Percentiles rank a stretch among this genome's conserved stretches.
These are phyloP conservation scores for Penicillium sp. DNA, from an alignment of 2,329 filamentous ascomycete genomes.

Conservation along the genomic window DNA sequence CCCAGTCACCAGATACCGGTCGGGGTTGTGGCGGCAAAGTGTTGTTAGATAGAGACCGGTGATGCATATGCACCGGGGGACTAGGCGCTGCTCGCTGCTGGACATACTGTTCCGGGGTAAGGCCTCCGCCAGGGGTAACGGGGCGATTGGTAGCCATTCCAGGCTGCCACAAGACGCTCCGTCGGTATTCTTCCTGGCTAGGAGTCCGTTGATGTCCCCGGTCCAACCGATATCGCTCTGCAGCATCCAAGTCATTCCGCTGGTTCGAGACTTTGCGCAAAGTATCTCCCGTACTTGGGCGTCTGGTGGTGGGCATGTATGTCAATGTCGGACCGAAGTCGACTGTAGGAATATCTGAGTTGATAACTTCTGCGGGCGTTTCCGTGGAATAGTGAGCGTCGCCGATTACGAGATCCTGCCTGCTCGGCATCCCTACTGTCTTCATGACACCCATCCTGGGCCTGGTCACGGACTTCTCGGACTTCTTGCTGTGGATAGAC, in stretches of 20 bases:
- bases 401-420: conserved; percentile 43
- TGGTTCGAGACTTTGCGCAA: conserved; percentile 37
- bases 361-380: conserved; percentile 27
- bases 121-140: conserved; percentile 47
- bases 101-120: conserved; percentile 79
- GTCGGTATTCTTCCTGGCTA: conserved; percentile 50
- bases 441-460: conserved; percentile 75
- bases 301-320: conserved; percentile 53
- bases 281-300: conserved; percentile 54
- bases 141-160: conserved; percentile 50
- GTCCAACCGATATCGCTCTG: conserved; percentile 30
- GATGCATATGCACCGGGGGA: conserved; percentile 56
- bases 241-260: conserved; percentile 31
- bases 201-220: conserved; percentile 38
- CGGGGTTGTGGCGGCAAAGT: conserved; percentile 33
- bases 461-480: conserved; percentile 44
- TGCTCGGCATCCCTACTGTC: conserved; percentile 60
- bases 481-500: conserved; percentile 46
- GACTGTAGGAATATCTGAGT: conserved; percentile 63
- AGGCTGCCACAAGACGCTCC: conserved; percentile 75
- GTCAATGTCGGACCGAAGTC: conserved; percentile 83
- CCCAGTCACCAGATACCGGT: conserved; percentile 39
- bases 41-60: conserved; percentile 54
- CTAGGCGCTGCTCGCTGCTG: conserved; percentile 64
- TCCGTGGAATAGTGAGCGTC: conserved; percentile 44